Conservation (phyloP, 2,329 filamentous ascomycete species). For the Verticillium alfalfae region DNA sequence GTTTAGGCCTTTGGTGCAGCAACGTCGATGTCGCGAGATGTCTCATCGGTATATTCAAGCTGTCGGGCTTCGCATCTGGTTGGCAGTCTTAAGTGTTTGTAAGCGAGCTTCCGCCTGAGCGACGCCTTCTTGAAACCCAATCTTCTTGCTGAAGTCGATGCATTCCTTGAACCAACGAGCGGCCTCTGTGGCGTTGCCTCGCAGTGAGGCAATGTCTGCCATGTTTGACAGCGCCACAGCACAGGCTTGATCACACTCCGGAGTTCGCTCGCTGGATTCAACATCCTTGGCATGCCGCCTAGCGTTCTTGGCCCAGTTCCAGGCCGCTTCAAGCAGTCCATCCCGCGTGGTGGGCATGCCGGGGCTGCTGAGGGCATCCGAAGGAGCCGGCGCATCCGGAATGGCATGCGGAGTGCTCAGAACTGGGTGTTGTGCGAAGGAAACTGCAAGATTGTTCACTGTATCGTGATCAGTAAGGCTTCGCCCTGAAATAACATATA, state of each 20-base stretch:
- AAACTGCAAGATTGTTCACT: slow-evolving; percentile 78
- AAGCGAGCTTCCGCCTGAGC: slow-evolving; percentile 48
- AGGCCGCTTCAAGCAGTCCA: slow-evolving; percentile 62
- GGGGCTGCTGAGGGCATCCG: slow-evolving; percentile 2
- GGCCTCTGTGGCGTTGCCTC: slow-evolving; percentile 61
- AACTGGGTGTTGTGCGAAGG: slow-evolving; percentile 62
- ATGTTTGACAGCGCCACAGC: slow-evolving; percentile 82
- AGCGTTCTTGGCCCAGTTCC: slow-evolving; percentile 75
- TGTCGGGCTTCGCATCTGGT: not conserved
- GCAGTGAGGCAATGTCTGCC: slow-evolving; percentile 75
- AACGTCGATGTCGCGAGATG: not conserved
- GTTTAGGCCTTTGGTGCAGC: not conserved
- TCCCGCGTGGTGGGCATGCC: slow-evolving; percentile 42
- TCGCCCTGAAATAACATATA: not conserved
- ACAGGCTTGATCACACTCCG: slow-evolving; percentile 80
- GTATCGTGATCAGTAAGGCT: slow-evolving; percentile 4
- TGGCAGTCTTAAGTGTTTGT: slow-evolving; percentile 3
- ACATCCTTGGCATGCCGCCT: slow-evolving; percentile 62
- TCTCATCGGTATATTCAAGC: not conserved
- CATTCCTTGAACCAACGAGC: slow-evolving; percentile 65
- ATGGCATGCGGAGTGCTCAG: slow-evolving; percentile 15
- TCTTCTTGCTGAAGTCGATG: slow-evolving; percentile 50
- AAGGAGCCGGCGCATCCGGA: slow-evolving; percentile 6
- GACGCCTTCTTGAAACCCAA: slow-evolving; percentile 47
- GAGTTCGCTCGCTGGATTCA: slow-evolving; percentile 57